A percentile compares a stretch with the other conserved stretches of the same genome.
Conservation (phyloP, 2,329 filamentous ascomycete species). For the Penicillium sp. region DNA sequence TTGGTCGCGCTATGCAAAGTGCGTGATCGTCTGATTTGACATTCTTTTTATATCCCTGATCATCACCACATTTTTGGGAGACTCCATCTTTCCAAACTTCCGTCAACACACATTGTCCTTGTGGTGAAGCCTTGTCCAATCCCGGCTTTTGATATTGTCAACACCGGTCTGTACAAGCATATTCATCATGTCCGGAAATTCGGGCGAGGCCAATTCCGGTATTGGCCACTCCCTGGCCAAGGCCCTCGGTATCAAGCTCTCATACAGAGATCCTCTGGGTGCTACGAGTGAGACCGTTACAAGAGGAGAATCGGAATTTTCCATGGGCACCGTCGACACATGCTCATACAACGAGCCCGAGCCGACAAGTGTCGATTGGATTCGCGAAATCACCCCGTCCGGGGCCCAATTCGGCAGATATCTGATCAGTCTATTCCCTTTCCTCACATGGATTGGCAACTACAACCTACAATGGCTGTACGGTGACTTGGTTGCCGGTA, state of each 20-base stretch:
- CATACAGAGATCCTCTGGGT: constrained; percentile 60
- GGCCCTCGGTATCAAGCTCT: constrained; percentile 76
- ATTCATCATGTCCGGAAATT: not conserved
- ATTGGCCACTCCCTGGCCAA: constrained; percentile 74
- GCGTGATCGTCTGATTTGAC: constrained; percentile 16
- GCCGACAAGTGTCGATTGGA: constrained; percentile 72
- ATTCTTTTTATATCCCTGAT: constrained; percentile 16
- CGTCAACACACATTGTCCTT: not conserved
- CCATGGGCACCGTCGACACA: constrained; percentile 68
- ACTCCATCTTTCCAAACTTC: not conserved
- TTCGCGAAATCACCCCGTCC: constrained; percentile 64
- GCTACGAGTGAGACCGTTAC: constrained; percentile 62
- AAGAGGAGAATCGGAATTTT: constrained; percentile 76
- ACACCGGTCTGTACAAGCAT: constrained; percentile 2
- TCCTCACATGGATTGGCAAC: constrained; percentile 78
- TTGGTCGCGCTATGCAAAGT: constrained; percentile 14
- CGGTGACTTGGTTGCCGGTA: constrained; percentile 86
- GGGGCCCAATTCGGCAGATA: constrained; percentile 60
- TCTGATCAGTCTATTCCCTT: constrained; percentile 74
- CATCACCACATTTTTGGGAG: constrained; percentile 13
- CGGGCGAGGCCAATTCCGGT: constrained; percentile 48
- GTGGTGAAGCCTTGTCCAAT: constrained; percentile 1
- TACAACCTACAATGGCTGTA: constrained; percentile 89
- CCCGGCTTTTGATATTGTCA: constrained; percentile 5
- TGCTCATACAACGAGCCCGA: constrained; percentile 84